phyloP scores from a whole-genome alignment of 768 basidiomycete species.

The Hemileccinum rubropunctum region DNA sequence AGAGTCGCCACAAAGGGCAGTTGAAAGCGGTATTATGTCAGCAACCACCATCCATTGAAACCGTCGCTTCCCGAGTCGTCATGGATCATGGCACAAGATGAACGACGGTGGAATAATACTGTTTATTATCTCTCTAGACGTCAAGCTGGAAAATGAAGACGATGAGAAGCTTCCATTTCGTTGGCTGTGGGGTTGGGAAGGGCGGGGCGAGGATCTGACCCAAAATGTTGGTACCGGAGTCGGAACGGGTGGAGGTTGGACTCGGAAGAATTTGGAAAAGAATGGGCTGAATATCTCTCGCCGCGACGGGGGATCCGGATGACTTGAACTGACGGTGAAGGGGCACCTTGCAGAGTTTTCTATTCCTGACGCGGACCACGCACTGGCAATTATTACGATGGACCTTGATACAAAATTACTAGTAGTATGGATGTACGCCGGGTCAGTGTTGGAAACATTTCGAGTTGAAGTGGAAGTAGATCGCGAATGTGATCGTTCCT shows the following conservation, averaged over 20 bases:
- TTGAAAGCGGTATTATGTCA: background rate
- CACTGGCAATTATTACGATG: too few relatives aligned
- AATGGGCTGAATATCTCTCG: slow-evolving; percentile 39
- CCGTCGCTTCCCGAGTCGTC: too few relatives aligned
- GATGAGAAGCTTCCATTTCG: slow-evolving; percentile 73
- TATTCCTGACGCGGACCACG: too few relatives aligned
- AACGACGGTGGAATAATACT: slow-evolving; percentile 89
- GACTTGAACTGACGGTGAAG: slow-evolving; percentile 54
- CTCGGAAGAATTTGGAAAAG: slow-evolving; percentile 55
- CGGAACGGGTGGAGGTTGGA: slow-evolving; percentile 31
- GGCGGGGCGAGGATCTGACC: slow-evolving; percentile 44
- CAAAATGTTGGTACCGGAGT: slow-evolving; percentile 19
- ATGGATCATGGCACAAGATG: slow-evolving; percentile 20
- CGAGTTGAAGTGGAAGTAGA: too few relatives aligned
- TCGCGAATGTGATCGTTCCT: slow-evolving; percentile 14
- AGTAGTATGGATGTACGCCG: too few relatives aligned
- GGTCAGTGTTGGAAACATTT: too few relatives aligned
- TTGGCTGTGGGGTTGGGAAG: slow-evolving; percentile 72
- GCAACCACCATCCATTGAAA: too few relatives aligned
- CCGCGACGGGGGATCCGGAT: slow-evolving; percentile 38
- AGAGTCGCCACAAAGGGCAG: too few relatives aligned
- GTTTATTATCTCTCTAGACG: slow-evolving; percentile 73
- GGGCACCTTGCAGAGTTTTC: too few relatives aligned
- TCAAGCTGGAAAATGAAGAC: slow-evolving; percentile 65
- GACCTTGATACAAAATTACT: slow-evolving; percentile 56